Evolutionary conservation across 2,329 filamentous ascomycete species (phyloP).

Genomic region (Penicillium sp.): DNA sequence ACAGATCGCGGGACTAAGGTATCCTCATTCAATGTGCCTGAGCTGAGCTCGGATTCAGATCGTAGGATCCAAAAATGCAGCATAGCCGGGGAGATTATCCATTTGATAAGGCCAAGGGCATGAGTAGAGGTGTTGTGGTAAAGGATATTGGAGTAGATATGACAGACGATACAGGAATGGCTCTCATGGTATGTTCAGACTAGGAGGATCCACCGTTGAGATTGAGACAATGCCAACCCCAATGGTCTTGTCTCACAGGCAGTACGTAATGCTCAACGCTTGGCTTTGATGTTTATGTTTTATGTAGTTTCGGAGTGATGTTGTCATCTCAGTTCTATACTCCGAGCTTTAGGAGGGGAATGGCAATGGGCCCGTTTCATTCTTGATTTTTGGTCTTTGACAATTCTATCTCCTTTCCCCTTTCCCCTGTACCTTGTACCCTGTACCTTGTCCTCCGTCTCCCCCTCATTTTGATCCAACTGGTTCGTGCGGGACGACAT

Average conservation of each 20-base stretch:
- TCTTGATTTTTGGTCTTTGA: conserved; percentile 1
- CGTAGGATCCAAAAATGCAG: conserved; percentile 13
- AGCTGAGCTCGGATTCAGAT: not conserved
- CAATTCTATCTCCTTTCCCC: not conserved
- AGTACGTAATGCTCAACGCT: conserved; percentile 21
- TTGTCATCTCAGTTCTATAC: not conserved
- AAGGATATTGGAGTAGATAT: not conserved
- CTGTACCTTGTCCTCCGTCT: conserved; percentile 7
- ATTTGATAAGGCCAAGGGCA: too few relatives aligned
- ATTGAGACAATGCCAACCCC: conserved; percentile 22
- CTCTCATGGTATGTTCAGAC: conserved; percentile 7
- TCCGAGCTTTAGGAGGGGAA: not conserved
- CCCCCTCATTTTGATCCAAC: not conserved
- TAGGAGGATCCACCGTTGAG: conserved; percentile 22
- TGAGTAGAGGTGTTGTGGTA: too few relatives aligned
- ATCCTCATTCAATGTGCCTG: not conserved
- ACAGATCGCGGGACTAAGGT: not conserved
- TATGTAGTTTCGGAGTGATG: too few relatives aligned
- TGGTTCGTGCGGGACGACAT: conserved; percentile 16
- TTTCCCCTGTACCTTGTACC: conserved; percentile 7
- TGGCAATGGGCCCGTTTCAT: too few relatives aligned
- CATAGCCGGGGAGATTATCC: conserved; percentile 6
- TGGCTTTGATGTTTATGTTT: too few relatives aligned
- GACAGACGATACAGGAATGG: not conserved
- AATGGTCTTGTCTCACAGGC: not conserved